Evolutionary conservation across 306 rosid species (phyloP).

Genomic region (Lathyrus sativus): DNA sequence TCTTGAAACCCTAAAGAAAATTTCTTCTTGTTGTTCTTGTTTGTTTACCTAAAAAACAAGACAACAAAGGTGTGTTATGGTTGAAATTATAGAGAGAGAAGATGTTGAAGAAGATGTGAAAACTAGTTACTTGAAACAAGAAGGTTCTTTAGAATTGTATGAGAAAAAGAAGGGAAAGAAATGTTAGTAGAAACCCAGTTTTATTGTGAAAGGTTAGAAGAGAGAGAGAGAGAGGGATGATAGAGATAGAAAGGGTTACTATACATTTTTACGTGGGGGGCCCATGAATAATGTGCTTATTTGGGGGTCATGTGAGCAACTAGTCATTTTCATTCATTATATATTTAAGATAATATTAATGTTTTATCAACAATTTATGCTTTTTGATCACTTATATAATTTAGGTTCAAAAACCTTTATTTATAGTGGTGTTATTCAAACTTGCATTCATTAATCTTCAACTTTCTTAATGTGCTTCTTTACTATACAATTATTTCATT

Average conservation of each 20-base stretch:
- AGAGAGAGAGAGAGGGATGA: constrained; percentile 21
- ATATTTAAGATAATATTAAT: constrained; percentile 17
- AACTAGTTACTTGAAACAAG: constrained; percentile 45
- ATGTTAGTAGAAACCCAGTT: constrained; percentile 41
- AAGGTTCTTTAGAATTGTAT: constrained; percentile 47
- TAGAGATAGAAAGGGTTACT: constrained; percentile 40
- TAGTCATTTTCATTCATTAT: constrained; percentile 61
- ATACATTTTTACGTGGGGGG: constrained; percentile 57
- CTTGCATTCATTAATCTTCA: too few relatives aligned
- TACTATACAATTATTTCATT: too few relatives aligned
- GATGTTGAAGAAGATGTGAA: constrained; percentile 39
- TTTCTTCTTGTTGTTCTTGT: constrained; percentile 43
- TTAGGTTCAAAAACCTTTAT: too few relatives aligned
- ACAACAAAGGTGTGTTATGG: constrained; percentile 14
- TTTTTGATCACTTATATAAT: neutral
- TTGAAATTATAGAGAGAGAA: constrained; percentile 1
- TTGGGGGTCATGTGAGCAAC: constrained; percentile 68
- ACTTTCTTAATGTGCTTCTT: too few relatives aligned
- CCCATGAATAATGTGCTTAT: constrained; percentile 60
- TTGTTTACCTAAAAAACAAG: constrained; percentile 50
- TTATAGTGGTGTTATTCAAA: too few relatives aligned
- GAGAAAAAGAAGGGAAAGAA: constrained; percentile 36
- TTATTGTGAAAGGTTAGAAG: constrained; percentile 35
- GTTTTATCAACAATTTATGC: constrained; percentile 1
- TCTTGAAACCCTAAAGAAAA: constrained; percentile 57